Evolutionary conservation across 78 protist genomes (phyloP).

Genomic region (Pigoraptor vietnamica): DNA sequence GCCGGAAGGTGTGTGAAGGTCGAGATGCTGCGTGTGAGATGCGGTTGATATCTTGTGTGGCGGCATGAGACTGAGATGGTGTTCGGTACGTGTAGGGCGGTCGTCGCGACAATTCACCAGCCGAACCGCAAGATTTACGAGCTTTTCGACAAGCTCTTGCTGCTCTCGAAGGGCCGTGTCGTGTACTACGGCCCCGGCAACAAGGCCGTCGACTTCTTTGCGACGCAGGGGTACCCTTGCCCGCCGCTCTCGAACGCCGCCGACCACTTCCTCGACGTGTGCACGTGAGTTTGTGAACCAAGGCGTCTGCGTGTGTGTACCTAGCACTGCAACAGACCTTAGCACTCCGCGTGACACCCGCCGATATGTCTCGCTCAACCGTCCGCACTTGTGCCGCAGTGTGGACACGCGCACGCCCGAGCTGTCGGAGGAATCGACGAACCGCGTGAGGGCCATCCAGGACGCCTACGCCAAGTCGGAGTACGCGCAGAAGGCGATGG

Average conservation of each 20-base stretch:
- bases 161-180: constrained; percentile 59
- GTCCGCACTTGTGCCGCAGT: background rate
- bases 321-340: too few species aligned
- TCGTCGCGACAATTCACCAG: constrained; percentile 56
- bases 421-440: background rate
- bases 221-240: background rate
- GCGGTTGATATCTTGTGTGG: too few species aligned
- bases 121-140: constrained; percentile 57
- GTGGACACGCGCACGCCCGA: background rate
- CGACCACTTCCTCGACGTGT: constrained; percentile 4
- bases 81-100: too few species aligned
- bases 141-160: constrained; percentile 54
- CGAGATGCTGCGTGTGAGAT: too few species aligned
- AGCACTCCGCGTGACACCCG: too few species aligned
- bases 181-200: constrained; percentile 34
- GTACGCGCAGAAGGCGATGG: background rate
- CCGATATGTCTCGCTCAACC: too few species aligned
- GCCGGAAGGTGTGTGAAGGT: background rate
- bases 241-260: background rate
- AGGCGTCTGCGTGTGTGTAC: too few species aligned
- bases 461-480: background rate
- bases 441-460: background rate
- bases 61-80: too few species aligned
- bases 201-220: background rate
- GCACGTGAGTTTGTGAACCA: background rate